phyloP scores from a whole-genome alignment of 2,329 filamentous ascomycete species.

The Claviceps purpurea region DNA sequence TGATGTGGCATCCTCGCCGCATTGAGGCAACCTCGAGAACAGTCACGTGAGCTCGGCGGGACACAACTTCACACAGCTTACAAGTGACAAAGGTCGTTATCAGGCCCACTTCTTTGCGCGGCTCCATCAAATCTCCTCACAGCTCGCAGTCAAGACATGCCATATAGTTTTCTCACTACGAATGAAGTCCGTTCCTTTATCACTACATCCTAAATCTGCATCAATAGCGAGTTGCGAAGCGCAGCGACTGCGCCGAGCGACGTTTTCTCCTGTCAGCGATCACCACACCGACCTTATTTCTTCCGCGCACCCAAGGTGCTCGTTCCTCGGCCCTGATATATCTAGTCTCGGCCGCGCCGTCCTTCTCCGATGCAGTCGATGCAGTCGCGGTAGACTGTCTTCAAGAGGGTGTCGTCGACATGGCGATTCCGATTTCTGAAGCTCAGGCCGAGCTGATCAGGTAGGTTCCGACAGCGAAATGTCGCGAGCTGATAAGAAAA shows the following conservation, averaged over 20 bases:
- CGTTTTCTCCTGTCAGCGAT: neutral
- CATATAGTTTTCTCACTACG: neutral
- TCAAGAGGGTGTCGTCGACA: slow-evolving; percentile 13
- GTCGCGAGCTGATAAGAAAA: neutral
- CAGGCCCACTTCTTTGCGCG: slow-evolving; percentile 9
- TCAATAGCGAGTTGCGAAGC: slow-evolving; percentile 1
- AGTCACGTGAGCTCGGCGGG: slow-evolving; percentile 8
- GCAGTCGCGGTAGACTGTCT: slow-evolving; percentile 6
- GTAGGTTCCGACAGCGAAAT: slow-evolving; percentile 21
- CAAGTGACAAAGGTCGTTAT: neutral
- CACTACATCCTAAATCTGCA: slow-evolving; percentile 4
- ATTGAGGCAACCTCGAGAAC: no score
- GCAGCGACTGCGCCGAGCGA: neutral
- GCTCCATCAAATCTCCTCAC: slow-evolving; percentile 14
- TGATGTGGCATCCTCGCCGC: no score
- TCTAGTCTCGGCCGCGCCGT: neutral
- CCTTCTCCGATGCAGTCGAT: slow-evolving; percentile 4
- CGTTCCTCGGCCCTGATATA: neutral
- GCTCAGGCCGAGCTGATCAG: slow-evolving; percentile 46
- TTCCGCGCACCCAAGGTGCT: neutral
- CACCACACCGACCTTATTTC: neutral
- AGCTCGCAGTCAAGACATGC: slow-evolving; percentile 1
- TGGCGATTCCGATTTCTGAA: slow-evolving; percentile 28
- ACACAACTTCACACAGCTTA: neutral
- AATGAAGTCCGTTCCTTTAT: neutral